These are phyloP conservation scores for Phytophthora colocasiae DNA, from an alignment of 352 stramenopile species.

Conservation along the genomic window DNA sequence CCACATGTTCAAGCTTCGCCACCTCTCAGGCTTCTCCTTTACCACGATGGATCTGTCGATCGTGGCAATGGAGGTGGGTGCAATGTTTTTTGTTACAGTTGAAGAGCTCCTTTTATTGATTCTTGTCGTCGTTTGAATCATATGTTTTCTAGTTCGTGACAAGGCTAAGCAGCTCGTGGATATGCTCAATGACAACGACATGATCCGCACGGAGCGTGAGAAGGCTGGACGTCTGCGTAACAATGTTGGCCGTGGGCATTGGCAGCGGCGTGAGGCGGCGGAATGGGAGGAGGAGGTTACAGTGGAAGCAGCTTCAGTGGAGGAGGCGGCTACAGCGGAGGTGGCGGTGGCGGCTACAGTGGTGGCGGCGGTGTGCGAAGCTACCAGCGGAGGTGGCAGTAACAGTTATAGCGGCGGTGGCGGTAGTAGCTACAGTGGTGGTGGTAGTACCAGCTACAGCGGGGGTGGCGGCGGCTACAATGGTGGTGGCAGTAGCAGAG, in stretches of 20 bases:
- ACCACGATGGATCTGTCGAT: conserved; percentile 88
- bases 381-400: conserved; percentile 46
- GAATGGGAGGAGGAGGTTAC: conserved; percentile 46
- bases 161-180: conserved; percentile 91
- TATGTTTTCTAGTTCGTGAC: conserved; percentile 74
- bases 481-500: conserved; percentile 42
- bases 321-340: conserved; percentile 40
- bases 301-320: conserved; percentile 51
- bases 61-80: conserved; percentile 80
- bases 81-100: neutral
- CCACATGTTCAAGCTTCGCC: conserved; percentile 93
- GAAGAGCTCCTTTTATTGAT: conserved; percentile 14
- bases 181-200: conserved; percentile 90
- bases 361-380: conserved; percentile 41
- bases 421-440: conserved; percentile 47
- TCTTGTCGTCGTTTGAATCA: conserved; percentile 10
- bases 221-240: conserved; percentile 85
- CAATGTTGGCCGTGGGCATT: conserved; percentile 92
- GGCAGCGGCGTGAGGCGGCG: conserved; percentile 60
- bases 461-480: conserved; percentile 45
- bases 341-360: conserved; percentile 45
- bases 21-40: conserved; percentile 90
- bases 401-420: conserved; percentile 46
- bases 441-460: conserved; percentile 49
- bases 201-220: conserved; percentile 88